A percentile compares a stretch with the other conserved stretches of the same genome.
phyloP scores from a whole-genome alignment of 495 filamentous ascomycete genomes.

The Delitschia confertaspora region DNA sequence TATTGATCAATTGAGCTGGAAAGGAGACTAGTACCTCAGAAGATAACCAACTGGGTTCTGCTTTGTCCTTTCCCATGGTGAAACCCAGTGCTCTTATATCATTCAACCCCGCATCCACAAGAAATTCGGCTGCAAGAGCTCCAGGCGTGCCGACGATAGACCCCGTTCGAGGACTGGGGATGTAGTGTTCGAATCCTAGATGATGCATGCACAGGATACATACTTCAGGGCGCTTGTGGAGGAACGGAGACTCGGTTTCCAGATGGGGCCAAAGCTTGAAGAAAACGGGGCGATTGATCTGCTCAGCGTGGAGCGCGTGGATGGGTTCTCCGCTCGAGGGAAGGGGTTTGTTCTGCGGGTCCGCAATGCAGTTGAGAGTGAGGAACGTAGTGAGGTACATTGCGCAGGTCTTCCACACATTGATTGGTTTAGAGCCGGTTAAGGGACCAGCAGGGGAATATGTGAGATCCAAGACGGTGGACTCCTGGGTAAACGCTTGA shows the following conservation, averaged over 20 bases:
- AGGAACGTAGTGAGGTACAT: background rate
- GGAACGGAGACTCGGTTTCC: background rate
- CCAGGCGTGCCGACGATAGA: conserved; percentile 12
- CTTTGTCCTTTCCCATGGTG: conserved; percentile 3
- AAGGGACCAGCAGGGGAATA: too few relatives aligned
- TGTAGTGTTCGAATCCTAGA: conserved; percentile 13
- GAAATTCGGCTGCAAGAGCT: conserved; percentile 10
- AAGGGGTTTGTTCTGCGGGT: conserved; percentile 15
- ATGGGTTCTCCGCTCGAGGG: conserved; percentile 1
- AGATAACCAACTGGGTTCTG: conserved; percentile 16
- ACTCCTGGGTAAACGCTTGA: conserved; percentile 7
- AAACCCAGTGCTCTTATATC: conserved; percentile 13
- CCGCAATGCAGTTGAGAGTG: conserved; percentile 7
- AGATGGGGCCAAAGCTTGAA: too few relatives aligned
- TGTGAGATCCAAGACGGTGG: conserved; percentile 9
- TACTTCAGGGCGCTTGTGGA: conserved; percentile 1
- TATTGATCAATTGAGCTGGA: conserved; percentile 1
- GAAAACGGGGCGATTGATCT: background rate
- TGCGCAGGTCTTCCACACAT: background rate
- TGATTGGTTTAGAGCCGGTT: conserved; percentile 15
- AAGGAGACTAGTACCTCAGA: conserved; percentile 5
- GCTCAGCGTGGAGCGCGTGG: background rate
- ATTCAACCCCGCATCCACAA: conserved; percentile 10
- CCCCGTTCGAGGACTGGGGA: too few relatives aligned
- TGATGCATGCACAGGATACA: conserved; percentile 10